phyloP scores from a whole-genome alignment of 1,284 basidiomycete genomes.

The Austropuccinia psidii region DNA sequence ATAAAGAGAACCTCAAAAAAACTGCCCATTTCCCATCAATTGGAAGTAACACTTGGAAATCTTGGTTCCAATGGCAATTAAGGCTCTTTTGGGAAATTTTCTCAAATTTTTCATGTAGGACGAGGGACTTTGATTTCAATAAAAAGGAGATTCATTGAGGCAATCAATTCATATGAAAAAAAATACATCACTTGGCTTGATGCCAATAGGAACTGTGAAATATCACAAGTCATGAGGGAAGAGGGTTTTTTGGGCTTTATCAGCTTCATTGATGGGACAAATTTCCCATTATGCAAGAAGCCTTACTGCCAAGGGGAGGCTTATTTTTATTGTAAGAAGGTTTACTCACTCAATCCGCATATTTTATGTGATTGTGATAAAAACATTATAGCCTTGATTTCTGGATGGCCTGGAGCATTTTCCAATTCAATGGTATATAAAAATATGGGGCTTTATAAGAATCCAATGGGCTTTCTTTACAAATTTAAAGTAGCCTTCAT shows the following conservation, averaged over 20 bases:
- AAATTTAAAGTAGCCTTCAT: background rate
- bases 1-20: background rate
- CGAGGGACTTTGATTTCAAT: background rate
- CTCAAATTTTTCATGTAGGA: too few relatives aligned
- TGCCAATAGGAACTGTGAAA: background rate
- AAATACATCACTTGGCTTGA: constrained; percentile 7
- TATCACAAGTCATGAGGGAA: background rate
- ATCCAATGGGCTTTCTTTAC: background rate
- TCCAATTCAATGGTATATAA: too few relatives aligned
- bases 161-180: background rate
- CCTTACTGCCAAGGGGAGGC: too few relatives aligned
- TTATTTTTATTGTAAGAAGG: background rate
- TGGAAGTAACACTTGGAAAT: background rate
- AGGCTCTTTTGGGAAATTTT: background rate
- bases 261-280: background rate
- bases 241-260: constrained; percentile 5
- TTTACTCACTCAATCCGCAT: background rate
- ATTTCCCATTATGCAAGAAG: background rate
- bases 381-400: too few relatives aligned
- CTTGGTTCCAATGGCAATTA: constrained; percentile 1
- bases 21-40: background rate
- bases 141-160: background rate
- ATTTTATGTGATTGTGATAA: constrained; percentile 12
- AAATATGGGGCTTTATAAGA: too few relatives aligned
- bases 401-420: too few relatives aligned